These are phyloP conservation scores for Candida glucosophila DNA, from an alignment of 1,139 yeast species.

Conservation along the genomic window DNA sequence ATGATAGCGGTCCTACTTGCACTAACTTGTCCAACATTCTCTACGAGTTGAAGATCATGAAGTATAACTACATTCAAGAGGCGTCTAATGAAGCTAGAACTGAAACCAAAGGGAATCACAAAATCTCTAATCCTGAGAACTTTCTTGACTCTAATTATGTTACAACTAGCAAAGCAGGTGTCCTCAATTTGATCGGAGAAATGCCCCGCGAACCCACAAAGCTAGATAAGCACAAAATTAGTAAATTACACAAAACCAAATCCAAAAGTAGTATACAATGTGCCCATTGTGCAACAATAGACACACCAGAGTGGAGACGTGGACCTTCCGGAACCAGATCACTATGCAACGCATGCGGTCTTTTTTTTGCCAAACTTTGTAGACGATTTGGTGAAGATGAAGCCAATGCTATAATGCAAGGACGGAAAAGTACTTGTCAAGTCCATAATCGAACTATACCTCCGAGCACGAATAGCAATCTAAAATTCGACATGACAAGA, in stretches of 20 bases:
- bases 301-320: conserved; percentile 41
- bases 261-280: conserved; percentile 8
- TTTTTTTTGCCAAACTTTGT: conserved; percentile 27
- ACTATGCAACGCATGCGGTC: conserved; percentile 40
- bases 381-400: conserved; percentile 18
- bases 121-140: too few species aligned
- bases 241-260: conserved; percentile 1
- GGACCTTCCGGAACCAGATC: conserved; percentile 38
- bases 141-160: too few species aligned
- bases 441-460: conserved; percentile 6
- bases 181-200: too few species aligned
- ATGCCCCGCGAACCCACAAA: too few species aligned
- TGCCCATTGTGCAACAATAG: conserved; percentile 20
- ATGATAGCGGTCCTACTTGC: too few species aligned
- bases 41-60: conserved; percentile 6
- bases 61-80: conserved; percentile 4
- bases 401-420: conserved; percentile 18
- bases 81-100: background rate
- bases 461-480: too few species aligned
- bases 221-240: conserved; percentile 1
- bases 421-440: conserved; percentile 13
- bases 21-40: conserved; percentile 4
- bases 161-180: too few species aligned
- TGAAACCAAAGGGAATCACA: too few species aligned
- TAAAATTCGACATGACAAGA: too few species aligned